Base-by-base conservation (phyloP, 2,329 filamentous ascomycete genomes). In the Penicillium sp. region DNA sequence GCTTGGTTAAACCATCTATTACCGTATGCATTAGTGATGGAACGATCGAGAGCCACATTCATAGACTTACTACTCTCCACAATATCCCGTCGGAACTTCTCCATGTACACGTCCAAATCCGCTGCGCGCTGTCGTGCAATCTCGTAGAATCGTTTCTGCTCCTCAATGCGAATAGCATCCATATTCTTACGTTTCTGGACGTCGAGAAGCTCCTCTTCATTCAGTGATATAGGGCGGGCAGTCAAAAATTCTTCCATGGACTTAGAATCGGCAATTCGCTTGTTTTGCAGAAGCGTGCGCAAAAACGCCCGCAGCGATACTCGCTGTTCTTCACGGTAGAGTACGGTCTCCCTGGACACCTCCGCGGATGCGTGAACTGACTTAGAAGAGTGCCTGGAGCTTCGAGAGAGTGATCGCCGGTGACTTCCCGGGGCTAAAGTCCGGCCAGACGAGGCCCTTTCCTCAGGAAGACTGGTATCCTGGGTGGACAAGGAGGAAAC, bases 61-160 rank as follows among this genome's bases (percentile, higher is more conserved):
- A 25, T 6, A 44, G 9, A 69, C 80, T 65, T 65, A 86, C 81
- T 94, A 67, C 69, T 72, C 60, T 84, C 80, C 15, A 84, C 79
- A 49, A 84, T 80, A 43, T 81, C 77, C 45, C 76, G 67, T 31
- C 80, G 70, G 61, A 84, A 84, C 43, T 76, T 76, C 66, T 98
- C 92, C 92, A 98, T 98, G 61, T 96, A 95, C 15, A 94, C 85
- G 64, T 98, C 92, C 34, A 98, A 73, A 57, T 96, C 92, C 4
- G 85, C 84, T 1, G 92, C 92, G 48, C 92, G 80, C 62, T 88
- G 82, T 49, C 88, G 75, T 6, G 92, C 92, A 58, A 98, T 89
- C 60, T 98, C 90, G 62, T 95, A 98, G 61, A 98, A 98, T 48
- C 81, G 79, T 59, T 81, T 84, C 61, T 98, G 92, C 64, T 98